Evolutionary conservation across 257 asterid genomes (phyloP), one percentile per base, ranked within the genome.

Genomic region (Apocynum venetum): DNA sequence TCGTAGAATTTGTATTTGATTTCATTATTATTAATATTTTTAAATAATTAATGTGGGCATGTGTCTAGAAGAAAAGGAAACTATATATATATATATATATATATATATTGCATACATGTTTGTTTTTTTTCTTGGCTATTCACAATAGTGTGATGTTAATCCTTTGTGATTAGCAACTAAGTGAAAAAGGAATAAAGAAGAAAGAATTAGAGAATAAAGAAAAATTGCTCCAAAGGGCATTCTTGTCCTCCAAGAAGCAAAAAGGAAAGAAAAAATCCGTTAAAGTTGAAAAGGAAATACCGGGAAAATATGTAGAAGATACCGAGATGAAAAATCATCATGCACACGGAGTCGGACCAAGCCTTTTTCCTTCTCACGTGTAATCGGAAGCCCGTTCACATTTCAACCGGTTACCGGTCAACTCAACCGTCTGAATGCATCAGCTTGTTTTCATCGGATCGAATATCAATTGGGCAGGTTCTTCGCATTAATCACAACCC

Each of bases 361-460:
- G 55, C 74, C 17, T 20, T 20, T 46, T 35, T 48, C 4, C 31
- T 55, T 40, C 67, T 59, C 85, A 83, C 85, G 88, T 85, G 84
- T 82, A 83, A 83, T 60, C 55, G 31, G 67, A 76, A 80, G 61
- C 78, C 65, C 57, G 31, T 88, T 86, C 90, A 83, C 89, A 88
- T 56, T 88, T 2, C 2, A 77, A 56, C 91, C 88, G 84, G 92
- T 89, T 84, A 19, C 89, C 91, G 87, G 94, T 90, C 88, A 87
- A 85, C 75, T 25, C 25, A 25, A 15, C 53, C 47, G 92, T 80
- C 81, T 77, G 89, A 82, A 87, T 85, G 65, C 57, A 80, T 36
- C 61, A 83, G 80, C 86, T 70, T 75, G 49, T 55, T 72, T 31
- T 53, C 43, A 36, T 71, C 84, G 79, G 47, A 44, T 4, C 49